Conservation (phyloP, 768 basidiomycete genomes). For the Calocera viscosa region DNA sequence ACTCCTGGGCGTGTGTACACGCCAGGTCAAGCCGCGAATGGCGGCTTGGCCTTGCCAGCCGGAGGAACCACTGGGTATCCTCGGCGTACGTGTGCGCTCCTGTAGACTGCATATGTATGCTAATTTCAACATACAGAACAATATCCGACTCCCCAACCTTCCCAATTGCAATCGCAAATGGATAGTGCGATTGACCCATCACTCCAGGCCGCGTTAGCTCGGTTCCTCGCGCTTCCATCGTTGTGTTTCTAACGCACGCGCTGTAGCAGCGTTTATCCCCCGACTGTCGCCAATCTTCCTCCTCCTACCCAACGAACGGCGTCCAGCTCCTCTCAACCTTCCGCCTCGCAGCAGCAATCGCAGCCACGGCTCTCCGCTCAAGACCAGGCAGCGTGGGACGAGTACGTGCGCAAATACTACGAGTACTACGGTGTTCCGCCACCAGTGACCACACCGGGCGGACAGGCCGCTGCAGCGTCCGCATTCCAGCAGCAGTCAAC, state of each 20-base stretch:
- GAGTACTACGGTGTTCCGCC: not conserved
- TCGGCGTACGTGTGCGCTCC: not conserved
- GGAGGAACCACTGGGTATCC: not conserved
- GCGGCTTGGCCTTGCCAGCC: not conserved
- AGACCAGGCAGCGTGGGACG: conserved; percentile 2
- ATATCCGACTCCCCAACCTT: not conserved
- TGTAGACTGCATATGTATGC: not conserved
- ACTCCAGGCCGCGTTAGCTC: not conserved
- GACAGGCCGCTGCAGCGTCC: not conserved
- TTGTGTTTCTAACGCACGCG: not conserved
- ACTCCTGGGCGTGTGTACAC: not conserved
- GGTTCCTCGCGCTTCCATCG: not conserved
- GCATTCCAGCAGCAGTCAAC: conserved; percentile 4
- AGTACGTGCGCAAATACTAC: conserved; percentile 3
- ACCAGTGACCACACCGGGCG: not conserved
- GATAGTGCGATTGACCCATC: not conserved
- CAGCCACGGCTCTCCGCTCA: not conserved
- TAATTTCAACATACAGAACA: not conserved
- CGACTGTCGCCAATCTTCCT: not conserved
- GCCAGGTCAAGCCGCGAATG: not conserved
- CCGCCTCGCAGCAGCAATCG: not conserved
- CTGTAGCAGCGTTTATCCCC: not conserved
- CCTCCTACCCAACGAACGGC: not conserved
- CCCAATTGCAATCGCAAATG: not conserved
- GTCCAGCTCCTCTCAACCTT: not conserved